Evolutionary conservation across 208 protist species (phyloP).

Genomic region (Strigomonas galati): DNA sequence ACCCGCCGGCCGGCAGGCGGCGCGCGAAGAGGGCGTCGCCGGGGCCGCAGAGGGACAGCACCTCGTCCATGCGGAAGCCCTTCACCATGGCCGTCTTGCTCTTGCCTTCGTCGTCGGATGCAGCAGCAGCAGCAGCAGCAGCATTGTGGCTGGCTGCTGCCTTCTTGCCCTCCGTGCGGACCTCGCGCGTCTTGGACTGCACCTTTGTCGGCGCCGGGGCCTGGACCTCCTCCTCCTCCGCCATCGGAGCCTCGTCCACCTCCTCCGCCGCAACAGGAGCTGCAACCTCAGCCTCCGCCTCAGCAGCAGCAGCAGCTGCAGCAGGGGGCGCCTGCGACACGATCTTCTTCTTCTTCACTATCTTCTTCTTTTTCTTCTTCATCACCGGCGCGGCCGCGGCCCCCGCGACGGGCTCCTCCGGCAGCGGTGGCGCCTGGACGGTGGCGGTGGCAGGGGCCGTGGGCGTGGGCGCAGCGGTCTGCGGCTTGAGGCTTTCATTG

Average conservation of each 20-base stretch:
- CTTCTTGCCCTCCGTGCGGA: too few relatives aligned
- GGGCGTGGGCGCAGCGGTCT: slow-evolving; percentile 3
- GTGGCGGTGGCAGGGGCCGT: neutral
- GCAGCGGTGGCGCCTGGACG: neutral
- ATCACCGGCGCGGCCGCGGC: neutral
- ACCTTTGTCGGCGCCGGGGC: too few relatives aligned
- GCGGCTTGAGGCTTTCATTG: slow-evolving; percentile 8
- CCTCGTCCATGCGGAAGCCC: slow-evolving; percentile 73
- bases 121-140: neutral
- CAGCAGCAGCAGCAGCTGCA: neutral
- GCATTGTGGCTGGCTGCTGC: too few relatives aligned
- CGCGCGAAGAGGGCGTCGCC: slow-evolving; percentile 80
- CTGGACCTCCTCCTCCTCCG: too few relatives aligned
- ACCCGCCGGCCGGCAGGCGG: slow-evolving; percentile 69
- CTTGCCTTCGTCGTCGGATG: too few relatives aligned
- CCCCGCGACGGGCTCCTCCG: neutral
- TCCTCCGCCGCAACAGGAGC: neutral
- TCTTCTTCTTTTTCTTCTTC: neutral
- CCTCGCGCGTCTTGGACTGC: too few relatives aligned
- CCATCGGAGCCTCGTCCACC: neutral
- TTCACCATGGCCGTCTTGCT: slow-evolving; percentile 83
- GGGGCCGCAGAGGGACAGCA: slow-evolving; percentile 45
- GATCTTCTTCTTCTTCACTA: neutral
- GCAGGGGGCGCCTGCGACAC: neutral
- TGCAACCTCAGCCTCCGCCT: neutral